phyloP scores from a whole-genome alignment of 495 filamentous ascomycete species.

The Penicillium maclennaniae region DNA sequence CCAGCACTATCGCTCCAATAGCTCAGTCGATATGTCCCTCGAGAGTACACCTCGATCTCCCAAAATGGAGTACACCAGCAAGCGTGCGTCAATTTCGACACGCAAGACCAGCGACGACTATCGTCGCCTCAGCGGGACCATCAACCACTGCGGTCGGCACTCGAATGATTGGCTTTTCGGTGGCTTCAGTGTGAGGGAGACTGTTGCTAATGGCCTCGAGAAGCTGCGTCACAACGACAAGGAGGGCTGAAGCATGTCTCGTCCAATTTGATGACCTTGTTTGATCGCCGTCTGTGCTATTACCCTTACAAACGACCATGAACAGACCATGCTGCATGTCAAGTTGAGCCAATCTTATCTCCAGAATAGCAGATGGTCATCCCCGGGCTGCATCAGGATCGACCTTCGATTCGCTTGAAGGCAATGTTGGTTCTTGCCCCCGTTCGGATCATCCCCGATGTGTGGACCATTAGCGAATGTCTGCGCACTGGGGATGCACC shows the following conservation, averaged over 20 bases:
- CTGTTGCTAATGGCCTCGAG: slow-evolving; percentile 44
- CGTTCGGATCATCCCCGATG: not conserved
- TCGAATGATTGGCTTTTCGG: slow-evolving; percentile 50
- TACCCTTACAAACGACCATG: not conserved
- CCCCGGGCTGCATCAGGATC: not conserved
- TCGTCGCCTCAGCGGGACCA: slow-evolving; percentile 38
- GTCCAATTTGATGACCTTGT: not conserved
- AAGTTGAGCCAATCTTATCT: not conserved
- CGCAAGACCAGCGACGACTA: slow-evolving; percentile 34
- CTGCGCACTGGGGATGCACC: not conserved
- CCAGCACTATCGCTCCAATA: slow-evolving; percentile 14
- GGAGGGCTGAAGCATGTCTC: slow-evolving; percentile 20
- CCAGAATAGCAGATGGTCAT: not conserved
- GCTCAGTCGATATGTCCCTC: slow-evolving; percentile 22
- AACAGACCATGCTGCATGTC: not conserved
- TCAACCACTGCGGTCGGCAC: slow-evolving; percentile 46
- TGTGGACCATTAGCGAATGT: not conserved
- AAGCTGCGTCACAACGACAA: slow-evolving; percentile 44
- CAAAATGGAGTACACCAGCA: slow-evolving; percentile 13
- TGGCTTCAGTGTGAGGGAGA: slow-evolving; percentile 46
- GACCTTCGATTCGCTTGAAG: slow-evolving; percentile 2
- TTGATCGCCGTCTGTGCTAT: not conserved
- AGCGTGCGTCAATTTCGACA: slow-evolving; percentile 19
- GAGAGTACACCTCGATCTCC: slow-evolving; percentile 13
- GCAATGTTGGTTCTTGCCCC: not conserved